Percentiles rank a stretch among this genome's conserved stretches.
Evolutionary conservation across 768 basidiomycete genomes (phyloP).

Genomic region (Calvatia gigantea): DNA sequence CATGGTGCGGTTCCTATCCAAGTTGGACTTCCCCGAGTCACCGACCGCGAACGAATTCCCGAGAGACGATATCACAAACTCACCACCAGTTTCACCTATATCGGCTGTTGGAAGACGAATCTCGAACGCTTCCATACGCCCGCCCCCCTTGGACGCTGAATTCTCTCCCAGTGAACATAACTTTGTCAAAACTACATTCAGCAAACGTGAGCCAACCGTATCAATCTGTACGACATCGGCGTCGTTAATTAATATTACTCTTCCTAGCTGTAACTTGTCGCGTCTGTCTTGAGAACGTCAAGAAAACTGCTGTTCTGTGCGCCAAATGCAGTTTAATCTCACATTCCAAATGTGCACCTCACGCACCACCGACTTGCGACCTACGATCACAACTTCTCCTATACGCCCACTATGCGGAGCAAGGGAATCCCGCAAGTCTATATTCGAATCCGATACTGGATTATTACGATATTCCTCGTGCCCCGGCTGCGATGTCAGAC

Average conservation of each 20-base stretch:
- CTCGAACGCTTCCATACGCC: constrained; percentile 36
- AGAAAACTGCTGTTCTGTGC: constrained; percentile 86
- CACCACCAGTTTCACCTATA: constrained; percentile 22
- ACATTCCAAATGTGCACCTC: constrained; percentile 71
- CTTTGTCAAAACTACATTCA: constrained; percentile 91
- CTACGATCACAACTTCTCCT: constrained; percentile 75
- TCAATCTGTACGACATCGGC: constrained; percentile 7
- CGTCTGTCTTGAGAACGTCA: constrained; percentile 75
- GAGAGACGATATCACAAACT: constrained; percentile 31
- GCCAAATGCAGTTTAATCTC: constrained; percentile 87
- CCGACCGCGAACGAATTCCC: constrained; percentile 34
- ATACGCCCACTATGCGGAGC: constrained; percentile 76
- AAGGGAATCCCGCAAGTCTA: constrained; percentile 49
- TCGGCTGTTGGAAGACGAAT: constrained; percentile 36
- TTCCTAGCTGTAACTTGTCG: constrained; percentile 78
- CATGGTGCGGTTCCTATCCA: constrained; percentile 48
- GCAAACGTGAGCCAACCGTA: constrained; percentile 65
- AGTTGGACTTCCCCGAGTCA: constrained; percentile 41
- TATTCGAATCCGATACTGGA: constrained; percentile 53
- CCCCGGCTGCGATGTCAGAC: constrained; percentile 52
- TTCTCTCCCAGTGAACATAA: constrained; percentile 70
- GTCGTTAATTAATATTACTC: constrained; percentile 12
- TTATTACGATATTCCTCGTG: constrained; percentile 32
- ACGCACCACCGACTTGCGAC: constrained; percentile 79
- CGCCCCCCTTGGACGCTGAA: constrained; percentile 36